Percentiles rank a stretch among this genome's conserved stretches.
Conservation (phyloP, 164 flowering plant genomes). For the Vitis rupestris region DNA sequence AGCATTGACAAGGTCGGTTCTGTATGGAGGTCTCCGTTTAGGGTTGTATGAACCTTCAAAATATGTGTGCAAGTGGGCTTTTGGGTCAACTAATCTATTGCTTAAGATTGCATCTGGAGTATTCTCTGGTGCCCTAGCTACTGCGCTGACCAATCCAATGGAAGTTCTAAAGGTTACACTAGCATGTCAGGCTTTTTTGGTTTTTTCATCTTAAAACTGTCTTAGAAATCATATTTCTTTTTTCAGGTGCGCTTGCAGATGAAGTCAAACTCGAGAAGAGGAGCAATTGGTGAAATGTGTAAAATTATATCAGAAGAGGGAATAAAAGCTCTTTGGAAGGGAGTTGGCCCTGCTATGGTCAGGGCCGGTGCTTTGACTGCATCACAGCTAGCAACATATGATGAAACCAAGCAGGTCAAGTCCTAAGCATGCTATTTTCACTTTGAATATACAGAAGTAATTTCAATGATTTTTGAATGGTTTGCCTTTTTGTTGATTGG, state of each 20-base stretch:
- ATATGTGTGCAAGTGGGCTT: slow-evolving; percentile 59
- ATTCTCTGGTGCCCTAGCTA: slow-evolving; percentile 84
- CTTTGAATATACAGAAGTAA: slow-evolving; percentile 28
- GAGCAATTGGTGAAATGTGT: slow-evolving; percentile 54
- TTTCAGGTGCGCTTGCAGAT: slow-evolving; percentile 81
- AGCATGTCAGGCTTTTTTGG: background rate
- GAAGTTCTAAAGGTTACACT: slow-evolving; percentile 83
- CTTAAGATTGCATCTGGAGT: slow-evolving; percentile 86
- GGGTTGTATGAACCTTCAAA: slow-evolving; percentile 96
- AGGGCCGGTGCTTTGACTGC: slow-evolving; percentile 92
- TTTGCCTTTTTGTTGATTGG: slow-evolving; percentile 10
- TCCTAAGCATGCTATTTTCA: slow-evolving; percentile 34
- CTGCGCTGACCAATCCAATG: slow-evolving; percentile 85
- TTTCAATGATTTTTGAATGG: slow-evolving; percentile 18
- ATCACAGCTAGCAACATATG: slow-evolving; percentile 92
- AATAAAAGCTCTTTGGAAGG: slow-evolving; percentile 81
- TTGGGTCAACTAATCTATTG: slow-evolving; percentile 79
- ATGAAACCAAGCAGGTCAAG: slow-evolving; percentile 90
- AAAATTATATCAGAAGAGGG: slow-evolving; percentile 74
- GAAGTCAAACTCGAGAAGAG: slow-evolving; percentile 40
- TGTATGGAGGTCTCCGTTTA: slow-evolving; percentile 90
- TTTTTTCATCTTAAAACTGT: background rate
- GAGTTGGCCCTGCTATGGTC: slow-evolving; percentile 93
- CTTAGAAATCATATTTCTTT: slow-evolving; percentile 8
- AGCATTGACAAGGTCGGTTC: slow-evolving; percentile 77